phyloP scores from a whole-genome alignment of 2,329 filamentous ascomycete genomes.

The Myriosclerotinia duriaeana region DNA sequence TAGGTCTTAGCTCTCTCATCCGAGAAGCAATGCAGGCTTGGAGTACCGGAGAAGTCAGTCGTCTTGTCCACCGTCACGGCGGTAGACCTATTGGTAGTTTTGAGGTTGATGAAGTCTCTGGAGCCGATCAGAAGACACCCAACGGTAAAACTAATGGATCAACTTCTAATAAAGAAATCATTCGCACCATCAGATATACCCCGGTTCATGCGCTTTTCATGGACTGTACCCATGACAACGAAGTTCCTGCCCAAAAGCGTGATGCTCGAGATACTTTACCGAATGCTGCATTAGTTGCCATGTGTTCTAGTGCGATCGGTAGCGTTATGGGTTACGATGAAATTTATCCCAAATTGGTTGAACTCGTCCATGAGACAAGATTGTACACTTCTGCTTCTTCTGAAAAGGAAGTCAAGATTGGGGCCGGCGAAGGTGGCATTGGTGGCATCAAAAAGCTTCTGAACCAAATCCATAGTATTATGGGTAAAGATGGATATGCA shows the following conservation, averaged over 20 bases:
- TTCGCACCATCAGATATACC: constrained; percentile 80
- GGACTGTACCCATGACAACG: constrained; percentile 99
- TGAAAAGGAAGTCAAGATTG: constrained; percentile 58
- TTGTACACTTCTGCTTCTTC: constrained; percentile 79
- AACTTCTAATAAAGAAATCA: constrained; percentile 47
- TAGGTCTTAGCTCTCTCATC: constrained; percentile 88
- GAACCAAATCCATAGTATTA: constrained; percentile 90
- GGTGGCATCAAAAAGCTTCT: constrained; percentile 87
- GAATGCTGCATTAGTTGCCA: constrained; percentile 88
- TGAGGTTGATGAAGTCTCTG: constrained; percentile 82
- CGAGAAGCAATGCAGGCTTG: constrained; percentile 98
- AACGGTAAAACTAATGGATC: constrained; percentile 39
- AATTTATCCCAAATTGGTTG: constrained; percentile 88
- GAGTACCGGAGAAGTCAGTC: constrained; percentile 89
- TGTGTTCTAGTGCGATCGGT: constrained; percentile 92
- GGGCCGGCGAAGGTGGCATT: constrained; percentile 78
- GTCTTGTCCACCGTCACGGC: constrained; percentile 89
- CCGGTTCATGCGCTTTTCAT: constrained; percentile 94
- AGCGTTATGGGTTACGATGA: constrained; percentile 99
- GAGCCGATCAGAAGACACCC: constrained; percentile 50
- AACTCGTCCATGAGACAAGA: constrained; percentile 86
- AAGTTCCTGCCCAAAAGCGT: constrained; percentile 90
- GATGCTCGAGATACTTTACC: constrained; percentile 92
- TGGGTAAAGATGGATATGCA: constrained; percentile 92
- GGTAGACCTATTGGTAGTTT: constrained; percentile 96